Evolutionary conservation across 2,329 filamentous ascomycete species (phyloP).

Genomic region (Aureobasidium musti): DNA sequence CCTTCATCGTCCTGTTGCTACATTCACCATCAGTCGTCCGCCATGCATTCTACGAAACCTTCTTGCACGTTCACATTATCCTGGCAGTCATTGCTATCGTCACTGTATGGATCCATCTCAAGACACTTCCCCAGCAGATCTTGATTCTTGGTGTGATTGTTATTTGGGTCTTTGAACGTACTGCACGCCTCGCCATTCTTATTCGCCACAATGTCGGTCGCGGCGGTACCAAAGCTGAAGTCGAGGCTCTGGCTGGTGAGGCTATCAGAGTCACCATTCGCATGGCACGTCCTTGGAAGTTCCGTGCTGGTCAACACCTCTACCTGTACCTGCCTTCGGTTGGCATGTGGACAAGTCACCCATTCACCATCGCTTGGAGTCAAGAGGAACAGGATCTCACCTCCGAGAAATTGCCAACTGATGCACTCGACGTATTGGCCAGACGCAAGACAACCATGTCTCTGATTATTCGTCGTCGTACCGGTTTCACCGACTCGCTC

Average conservation of each 20-base stretch:
- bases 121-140: slow-evolving; percentile 58
- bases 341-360: slow-evolving; percentile 73
- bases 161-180: slow-evolving; percentile 69
- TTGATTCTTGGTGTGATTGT: slow-evolving; percentile 63
- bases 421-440: slow-evolving; percentile 54
- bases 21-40: slow-evolving; percentile 71
- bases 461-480: slow-evolving; percentile 83
- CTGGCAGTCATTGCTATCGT: slow-evolving; percentile 62
- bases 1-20: slow-evolving; percentile 64
- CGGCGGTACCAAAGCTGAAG: slow-evolving; percentile 66
- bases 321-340: slow-evolving; percentile 76
- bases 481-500: slow-evolving; percentile 81
- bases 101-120: slow-evolving; percentile 67
- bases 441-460: slow-evolving; percentile 62
- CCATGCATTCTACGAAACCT: slow-evolving; percentile 78
- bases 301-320: slow-evolving; percentile 73
- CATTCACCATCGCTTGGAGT: slow-evolving; percentile 77
- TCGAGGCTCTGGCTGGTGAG: slow-evolving; percentile 75
- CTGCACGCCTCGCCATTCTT: slow-evolving; percentile 60
- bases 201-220: slow-evolving; percentile 66
- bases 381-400: slow-evolving; percentile 57
- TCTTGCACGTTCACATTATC: slow-evolving; percentile 71
- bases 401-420: slow-evolving; percentile 52
- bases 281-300: slow-evolving; percentile 74
- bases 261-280: slow-evolving; percentile 72